Conservation (phyloP, 2,329 filamentous ascomycete species). For the Aspergillus quadricinctus region DNA sequence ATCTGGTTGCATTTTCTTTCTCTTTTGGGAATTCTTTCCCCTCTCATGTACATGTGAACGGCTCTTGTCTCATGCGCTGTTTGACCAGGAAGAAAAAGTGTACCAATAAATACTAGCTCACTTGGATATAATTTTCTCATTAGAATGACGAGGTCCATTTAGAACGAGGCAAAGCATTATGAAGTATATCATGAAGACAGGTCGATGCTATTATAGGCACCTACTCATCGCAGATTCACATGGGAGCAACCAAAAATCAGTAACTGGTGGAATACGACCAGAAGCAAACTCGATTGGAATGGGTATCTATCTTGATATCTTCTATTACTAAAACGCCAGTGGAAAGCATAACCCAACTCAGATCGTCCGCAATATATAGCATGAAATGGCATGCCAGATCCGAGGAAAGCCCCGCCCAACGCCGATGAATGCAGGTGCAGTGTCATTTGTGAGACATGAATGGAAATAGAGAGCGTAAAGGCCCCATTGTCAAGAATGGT, state of each 20-base stretch:
- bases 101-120: neutral
- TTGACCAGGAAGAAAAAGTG: neutral
- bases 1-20: neutral
- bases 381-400: neutral
- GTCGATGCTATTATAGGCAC: no score
- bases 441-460: neutral
- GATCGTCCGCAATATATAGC: neutral
- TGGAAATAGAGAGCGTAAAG: neutral
- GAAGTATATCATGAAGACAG: neutral
- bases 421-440: conserved; percentile 2
- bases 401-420: conserved; percentile 2
- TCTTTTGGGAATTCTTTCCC: conserved; percentile 3
- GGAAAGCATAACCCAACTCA: conserved; percentile 14
- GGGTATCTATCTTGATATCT: conserved; percentile 10
- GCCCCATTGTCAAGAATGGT: neutral
- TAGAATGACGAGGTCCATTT: neutral
- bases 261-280: neutral
- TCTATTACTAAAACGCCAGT: conserved; percentile 16
- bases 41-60: conserved; percentile 1
- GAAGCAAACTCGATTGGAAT: conserved; percentile 1
- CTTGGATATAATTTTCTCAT: neutral
- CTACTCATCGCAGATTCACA: neutral
- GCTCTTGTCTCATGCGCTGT: neutral
- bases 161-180: neutral
- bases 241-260: neutral